phyloP scores from a whole-genome alignment of 2,329 filamentous ascomycete genomes.

The Diaporthe eres region DNA sequence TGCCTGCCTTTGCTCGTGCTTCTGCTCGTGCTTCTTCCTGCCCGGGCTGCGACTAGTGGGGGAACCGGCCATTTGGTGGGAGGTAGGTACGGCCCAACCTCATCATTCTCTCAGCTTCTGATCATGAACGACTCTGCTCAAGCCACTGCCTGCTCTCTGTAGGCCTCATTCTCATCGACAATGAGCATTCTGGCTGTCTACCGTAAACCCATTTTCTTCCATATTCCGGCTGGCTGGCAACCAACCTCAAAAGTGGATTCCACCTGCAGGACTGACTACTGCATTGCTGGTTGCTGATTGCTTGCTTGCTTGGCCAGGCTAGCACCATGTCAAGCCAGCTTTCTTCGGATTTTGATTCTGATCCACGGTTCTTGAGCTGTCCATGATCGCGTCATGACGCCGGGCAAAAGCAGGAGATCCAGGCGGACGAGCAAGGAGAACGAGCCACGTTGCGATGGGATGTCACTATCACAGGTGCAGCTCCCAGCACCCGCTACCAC shows the following conservation, averaged over 20 bases:
- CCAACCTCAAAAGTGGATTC: slow-evolving; percentile 35
- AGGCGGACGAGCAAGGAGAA: slow-evolving; percentile 10
- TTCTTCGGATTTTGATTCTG: neutral
- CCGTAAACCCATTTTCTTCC: slow-evolving; percentile 16
- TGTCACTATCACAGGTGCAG: neutral
- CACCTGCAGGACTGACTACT: slow-evolving; percentile 12
- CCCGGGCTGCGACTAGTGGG: slow-evolving; percentile 7
- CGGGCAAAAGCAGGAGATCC: slow-evolving; percentile 10
- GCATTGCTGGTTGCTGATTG: neutral
- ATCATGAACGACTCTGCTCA: neutral
- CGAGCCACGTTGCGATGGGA: slow-evolving; percentile 40
- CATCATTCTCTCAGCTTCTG: neutral
- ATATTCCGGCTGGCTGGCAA: slow-evolving; percentile 15
- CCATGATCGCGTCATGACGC: slow-evolving; percentile 30
- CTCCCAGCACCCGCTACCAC: slow-evolving; percentile 7
- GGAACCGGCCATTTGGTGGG: neutral
- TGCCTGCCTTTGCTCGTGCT: slow-evolving; percentile 1
- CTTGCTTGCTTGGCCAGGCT: slow-evolving; percentile 2
- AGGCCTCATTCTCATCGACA: slow-evolving; percentile 6
- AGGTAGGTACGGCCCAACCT: neutral
- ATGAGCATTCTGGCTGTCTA: slow-evolving; percentile 12
- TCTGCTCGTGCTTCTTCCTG: slow-evolving; percentile 4
- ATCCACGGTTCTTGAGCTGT: slow-evolving; percentile 6
- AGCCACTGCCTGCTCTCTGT: neutral
- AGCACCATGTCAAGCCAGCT: slow-evolving; percentile 35